A percentile compares a stretch with the other conserved stretches of the same genome.
These are phyloP conservation scores for Suillus occidentalis DNA, from an alignment of 768 basidiomycete genomes.

Conservation along the genomic window DNA sequence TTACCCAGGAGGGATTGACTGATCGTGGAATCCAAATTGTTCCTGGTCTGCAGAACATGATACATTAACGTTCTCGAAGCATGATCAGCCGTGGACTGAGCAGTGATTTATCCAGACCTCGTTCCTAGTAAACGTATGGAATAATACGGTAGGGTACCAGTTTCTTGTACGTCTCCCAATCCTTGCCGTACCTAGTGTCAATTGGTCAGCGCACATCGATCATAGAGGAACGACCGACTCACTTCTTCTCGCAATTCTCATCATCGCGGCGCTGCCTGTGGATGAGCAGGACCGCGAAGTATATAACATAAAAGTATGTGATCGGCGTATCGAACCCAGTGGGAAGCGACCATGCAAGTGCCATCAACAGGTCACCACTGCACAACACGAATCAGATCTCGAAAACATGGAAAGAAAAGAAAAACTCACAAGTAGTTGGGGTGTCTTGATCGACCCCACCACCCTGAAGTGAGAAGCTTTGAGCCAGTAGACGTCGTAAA, in stretches of 20 bases:
- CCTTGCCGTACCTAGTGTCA: slow-evolving; percentile 75
- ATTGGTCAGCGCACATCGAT: neutral
- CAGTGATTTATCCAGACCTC: neutral
- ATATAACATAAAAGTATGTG: slow-evolving; percentile 92
- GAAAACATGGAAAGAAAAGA: neutral
- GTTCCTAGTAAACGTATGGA: slow-evolving; percentile 70
- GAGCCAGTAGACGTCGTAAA: slow-evolving; percentile 84
- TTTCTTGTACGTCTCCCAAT: slow-evolving; percentile 90
- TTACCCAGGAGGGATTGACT: neutral
- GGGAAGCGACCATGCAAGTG: slow-evolving; percentile 89
- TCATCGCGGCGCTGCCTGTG: slow-evolving; percentile 93
- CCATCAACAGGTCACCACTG: slow-evolving; percentile 88
- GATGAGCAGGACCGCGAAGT: slow-evolving; percentile 86
- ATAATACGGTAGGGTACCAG: slow-evolving; percentile 85
- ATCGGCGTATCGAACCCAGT: slow-evolving; percentile 91
- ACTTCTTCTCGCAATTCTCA: slow-evolving; percentile 89
- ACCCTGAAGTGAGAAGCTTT: slow-evolving; percentile 90
- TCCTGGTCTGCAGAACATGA: neutral
- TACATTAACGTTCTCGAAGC: neutral
- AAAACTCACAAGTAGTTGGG: slow-evolving; percentile 80
- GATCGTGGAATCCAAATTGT: neutral
- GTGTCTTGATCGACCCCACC: slow-evolving; percentile 96
- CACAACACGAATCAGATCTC: neutral
- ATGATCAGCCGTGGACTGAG: neutral
- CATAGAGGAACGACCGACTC: slow-evolving; percentile 29